A percentile compares a stretch with the other conserved stretches of the same genome.
Evolutionary conservation across 2,329 filamentous ascomycete genomes (phyloP).

Genomic region (Waltergamsia citrina): DNA sequence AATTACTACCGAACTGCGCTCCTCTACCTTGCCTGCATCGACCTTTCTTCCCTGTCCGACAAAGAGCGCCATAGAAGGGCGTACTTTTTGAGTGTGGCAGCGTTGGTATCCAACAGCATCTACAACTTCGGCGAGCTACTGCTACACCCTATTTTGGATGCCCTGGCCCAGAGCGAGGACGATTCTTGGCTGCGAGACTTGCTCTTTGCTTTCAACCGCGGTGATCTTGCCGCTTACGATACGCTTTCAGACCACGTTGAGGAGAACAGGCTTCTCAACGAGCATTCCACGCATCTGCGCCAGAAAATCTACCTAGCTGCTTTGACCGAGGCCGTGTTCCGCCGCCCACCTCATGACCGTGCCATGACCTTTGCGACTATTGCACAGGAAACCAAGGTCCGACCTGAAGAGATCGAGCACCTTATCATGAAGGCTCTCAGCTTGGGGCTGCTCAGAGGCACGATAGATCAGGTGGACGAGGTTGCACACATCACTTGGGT

Average conservation of each 20-base stretch:
- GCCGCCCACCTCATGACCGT: slow-evolving; percentile 87
- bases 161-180: slow-evolving; percentile 58
- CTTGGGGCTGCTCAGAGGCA: slow-evolving; percentile 78
- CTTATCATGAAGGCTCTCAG: slow-evolving; percentile 99
- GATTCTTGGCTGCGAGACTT: slow-evolving; percentile 88
- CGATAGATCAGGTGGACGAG: slow-evolving; percentile 92
- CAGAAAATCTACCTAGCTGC: slow-evolving; percentile 98
- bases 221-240: slow-evolving; percentile 83
- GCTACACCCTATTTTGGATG: slow-evolving; percentile 89
- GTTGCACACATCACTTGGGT: slow-evolving; percentile 97
- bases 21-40: slow-evolving; percentile 93
- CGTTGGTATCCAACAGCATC: slow-evolving; percentile 86
- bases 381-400: slow-evolving; percentile 84
- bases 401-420: slow-evolving; percentile 88
- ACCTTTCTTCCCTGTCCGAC: slow-evolving; percentile 63
- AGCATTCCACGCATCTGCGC: slow-evolving; percentile 77
- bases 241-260: slow-evolving; percentile 71
- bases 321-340: slow-evolving; percentile 92
- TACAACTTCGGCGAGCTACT: slow-evolving; percentile 99
- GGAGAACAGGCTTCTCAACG: slow-evolving; percentile 68
- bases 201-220: slow-evolving; percentile 96
- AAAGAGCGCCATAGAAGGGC: slow-evolving; percentile 74
- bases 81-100: slow-evolving; percentile 87
- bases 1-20: slow-evolving; percentile 97
- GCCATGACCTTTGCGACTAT: slow-evolving; percentile 89